These are phyloP conservation scores for Trichoderma breve DNA, from an alignment of 2,329 filamentous ascomycete species.

Conservation along the genomic window DNA sequence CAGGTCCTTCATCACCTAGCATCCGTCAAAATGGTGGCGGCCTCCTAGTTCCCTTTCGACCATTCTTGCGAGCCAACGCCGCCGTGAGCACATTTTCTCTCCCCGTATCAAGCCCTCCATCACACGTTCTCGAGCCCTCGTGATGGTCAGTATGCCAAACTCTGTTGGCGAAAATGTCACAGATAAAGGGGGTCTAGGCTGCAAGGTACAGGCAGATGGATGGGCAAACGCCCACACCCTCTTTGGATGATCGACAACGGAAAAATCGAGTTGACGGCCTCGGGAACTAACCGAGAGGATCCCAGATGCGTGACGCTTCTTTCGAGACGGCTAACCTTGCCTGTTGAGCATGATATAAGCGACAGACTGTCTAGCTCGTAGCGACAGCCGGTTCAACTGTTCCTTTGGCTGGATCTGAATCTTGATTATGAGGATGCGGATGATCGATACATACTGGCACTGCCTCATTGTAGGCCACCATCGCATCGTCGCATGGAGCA, in stretches of 20 bases:
- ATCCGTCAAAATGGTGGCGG: background rate
- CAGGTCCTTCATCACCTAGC: background rate
- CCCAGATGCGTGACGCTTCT: background rate
- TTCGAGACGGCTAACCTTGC: background rate
- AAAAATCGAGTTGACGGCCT: background rate
- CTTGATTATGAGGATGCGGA: background rate
- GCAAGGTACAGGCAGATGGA: background rate
- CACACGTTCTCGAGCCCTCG: background rate
- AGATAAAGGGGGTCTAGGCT: background rate
- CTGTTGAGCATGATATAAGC: background rate
- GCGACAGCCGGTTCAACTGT: background rate
- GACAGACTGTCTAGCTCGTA: background rate
- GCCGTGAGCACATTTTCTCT: background rate
- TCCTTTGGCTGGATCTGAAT: background rate
- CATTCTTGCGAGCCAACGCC: slow-evolving; percentile 7
- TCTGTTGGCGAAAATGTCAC: background rate
- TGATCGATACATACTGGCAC: background rate
- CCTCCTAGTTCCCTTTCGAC: slow-evolving; percentile 1
- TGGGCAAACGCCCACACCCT: background rate
- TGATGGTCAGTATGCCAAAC: background rate
- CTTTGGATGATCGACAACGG: background rate
- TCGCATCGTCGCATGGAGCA: background rate
- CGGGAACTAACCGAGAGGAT: slow-evolving; percentile 1
- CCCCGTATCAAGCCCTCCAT: background rate
- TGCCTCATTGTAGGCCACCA: background rate